Percentiles rank a stretch among this genome's conserved stretches.
phyloP scores from a whole-genome alignment of 2,329 filamentous ascomycete genomes.

The Paraconiothyrium brasiliense region DNA sequence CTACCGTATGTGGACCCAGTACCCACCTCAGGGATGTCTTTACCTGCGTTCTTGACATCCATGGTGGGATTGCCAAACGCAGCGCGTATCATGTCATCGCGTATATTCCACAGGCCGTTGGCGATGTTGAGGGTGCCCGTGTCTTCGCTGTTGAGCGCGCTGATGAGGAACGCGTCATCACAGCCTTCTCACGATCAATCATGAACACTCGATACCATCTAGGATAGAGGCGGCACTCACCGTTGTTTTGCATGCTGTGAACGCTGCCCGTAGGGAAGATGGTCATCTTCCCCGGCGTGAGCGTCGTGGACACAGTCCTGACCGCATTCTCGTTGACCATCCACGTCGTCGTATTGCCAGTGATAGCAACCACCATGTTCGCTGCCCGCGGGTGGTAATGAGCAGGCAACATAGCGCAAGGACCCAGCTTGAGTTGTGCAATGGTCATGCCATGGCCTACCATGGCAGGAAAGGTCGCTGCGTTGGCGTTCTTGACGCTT shows the following conservation, averaged over 20 bases:
- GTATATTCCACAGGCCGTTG: slow-evolving; percentile 54
- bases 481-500: slow-evolving; percentile 62
- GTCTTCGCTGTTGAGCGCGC: slow-evolving; percentile 60
- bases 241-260: slow-evolving; percentile 62
- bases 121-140: slow-evolving; percentile 60
- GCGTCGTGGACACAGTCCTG: slow-evolving; percentile 50
- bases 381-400: slow-evolving; percentile 61
- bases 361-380: slow-evolving; percentile 60
- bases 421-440: slow-evolving; percentile 58
- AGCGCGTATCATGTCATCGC: slow-evolving; percentile 54
- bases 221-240: slow-evolving; percentile 40
- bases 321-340: slow-evolving; percentile 64
- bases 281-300: slow-evolving; percentile 59
- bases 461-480: slow-evolving; percentile 61
- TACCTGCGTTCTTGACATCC: slow-evolving; percentile 41
- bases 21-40: slow-evolving; percentile 50
- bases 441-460: slow-evolving; percentile 59
- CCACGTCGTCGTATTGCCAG: slow-evolving; percentile 61
- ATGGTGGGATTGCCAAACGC: slow-evolving; percentile 52
- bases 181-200: slow-evolving; percentile 49
- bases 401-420: slow-evolving; percentile 62
- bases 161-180: slow-evolving; percentile 59
- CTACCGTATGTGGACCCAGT: slow-evolving; percentile 56
- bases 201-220: not conserved
- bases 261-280: slow-evolving; percentile 60